phyloP scores from a whole-genome alignment of 1,139 yeast species.

The Geotrichum siamense region DNA sequence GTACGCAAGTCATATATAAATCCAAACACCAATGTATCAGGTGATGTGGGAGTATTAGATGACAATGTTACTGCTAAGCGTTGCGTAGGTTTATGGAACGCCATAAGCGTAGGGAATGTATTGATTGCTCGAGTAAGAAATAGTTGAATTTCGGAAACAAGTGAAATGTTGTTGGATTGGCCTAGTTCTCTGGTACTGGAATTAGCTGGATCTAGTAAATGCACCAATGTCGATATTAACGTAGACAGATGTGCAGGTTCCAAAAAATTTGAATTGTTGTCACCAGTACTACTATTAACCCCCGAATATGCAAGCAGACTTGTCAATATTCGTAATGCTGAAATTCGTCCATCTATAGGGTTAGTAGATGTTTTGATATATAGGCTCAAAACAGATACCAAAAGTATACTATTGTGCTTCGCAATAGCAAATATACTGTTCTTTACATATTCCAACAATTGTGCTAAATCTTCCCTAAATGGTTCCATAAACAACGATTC shows the following conservation, averaged over 20 bases:
- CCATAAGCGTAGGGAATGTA: constrained; percentile 22
- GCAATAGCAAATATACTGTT: constrained; percentile 25
- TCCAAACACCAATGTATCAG: constrained; percentile 19
- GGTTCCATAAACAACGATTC: not conserved
- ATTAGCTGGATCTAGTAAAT: constrained; percentile 24
- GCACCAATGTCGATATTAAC: constrained; percentile 24
- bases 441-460: constrained; percentile 18
- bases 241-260: constrained; percentile 22
- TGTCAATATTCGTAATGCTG: constrained; percentile 24
- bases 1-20: constrained; percentile 27
- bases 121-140: constrained; percentile 23
- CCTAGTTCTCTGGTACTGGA: constrained; percentile 21
- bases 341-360: constrained; percentile 22
- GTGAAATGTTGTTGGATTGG: constrained; percentile 22
- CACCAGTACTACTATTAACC: constrained; percentile 4
- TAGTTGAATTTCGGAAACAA: constrained; percentile 25
- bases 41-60: constrained; percentile 4
- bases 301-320: constrained; percentile 20
- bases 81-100: constrained; percentile 28
- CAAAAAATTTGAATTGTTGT: constrained; percentile 8
- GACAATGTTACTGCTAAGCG: constrained; percentile 24
- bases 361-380: constrained; percentile 22
- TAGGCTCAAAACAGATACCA: constrained; percentile 24
- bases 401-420: constrained; percentile 23
- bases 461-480: constrained; percentile 5